phyloP scores from a whole-genome alignment of 257 asterid species.

The Handroanthus guayacan region DNA sequence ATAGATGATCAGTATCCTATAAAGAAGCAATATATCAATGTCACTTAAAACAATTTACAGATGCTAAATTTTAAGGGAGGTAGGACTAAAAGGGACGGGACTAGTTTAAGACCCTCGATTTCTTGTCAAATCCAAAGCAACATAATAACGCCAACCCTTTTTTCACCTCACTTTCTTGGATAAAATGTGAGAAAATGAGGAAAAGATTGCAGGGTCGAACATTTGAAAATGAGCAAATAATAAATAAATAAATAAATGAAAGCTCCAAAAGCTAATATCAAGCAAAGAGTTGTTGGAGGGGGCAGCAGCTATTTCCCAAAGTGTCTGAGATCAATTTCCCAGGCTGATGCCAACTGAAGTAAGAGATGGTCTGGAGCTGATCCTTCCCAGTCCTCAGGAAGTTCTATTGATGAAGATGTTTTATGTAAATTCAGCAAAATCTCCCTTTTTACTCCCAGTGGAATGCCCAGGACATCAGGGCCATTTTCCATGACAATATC shows the following conservation, averaged over 20 bases:
- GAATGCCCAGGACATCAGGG: slow-evolving; percentile 64
- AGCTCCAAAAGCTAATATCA: slow-evolving; percentile 30
- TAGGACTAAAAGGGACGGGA: not conserved
- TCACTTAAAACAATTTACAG: not conserved
- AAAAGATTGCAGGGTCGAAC: slow-evolving; percentile 26
- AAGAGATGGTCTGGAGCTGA: slow-evolving; percentile 77
- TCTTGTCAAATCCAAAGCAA: slow-evolving; percentile 5
- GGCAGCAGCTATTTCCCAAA: slow-evolving; percentile 56
- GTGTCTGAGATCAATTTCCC: slow-evolving; percentile 85
- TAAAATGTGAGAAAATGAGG: not conserved
- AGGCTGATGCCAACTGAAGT: slow-evolving; percentile 82
- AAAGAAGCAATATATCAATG: not conserved
- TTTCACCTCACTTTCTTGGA: not conserved
- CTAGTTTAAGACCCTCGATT: not conserved
- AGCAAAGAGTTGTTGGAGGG: slow-evolving; percentile 4
- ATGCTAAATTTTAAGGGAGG: too few relatives aligned
- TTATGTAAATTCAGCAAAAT: slow-evolving; percentile 78
- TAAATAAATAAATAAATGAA: slow-evolving; percentile 1
- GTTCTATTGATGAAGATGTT: slow-evolving; percentile 63
- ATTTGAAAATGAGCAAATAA: not conserved
- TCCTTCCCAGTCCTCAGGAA: slow-evolving; percentile 97
- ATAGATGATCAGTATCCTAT: not conserved
- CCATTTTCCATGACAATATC: slow-evolving; percentile 82
- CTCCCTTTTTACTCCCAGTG: slow-evolving; percentile 77
- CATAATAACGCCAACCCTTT: not conserved